Evolutionary conservation across 108 stramenopile genomes (phyloP).

Genomic region (Fistulifera pelliculosa): DNA sequence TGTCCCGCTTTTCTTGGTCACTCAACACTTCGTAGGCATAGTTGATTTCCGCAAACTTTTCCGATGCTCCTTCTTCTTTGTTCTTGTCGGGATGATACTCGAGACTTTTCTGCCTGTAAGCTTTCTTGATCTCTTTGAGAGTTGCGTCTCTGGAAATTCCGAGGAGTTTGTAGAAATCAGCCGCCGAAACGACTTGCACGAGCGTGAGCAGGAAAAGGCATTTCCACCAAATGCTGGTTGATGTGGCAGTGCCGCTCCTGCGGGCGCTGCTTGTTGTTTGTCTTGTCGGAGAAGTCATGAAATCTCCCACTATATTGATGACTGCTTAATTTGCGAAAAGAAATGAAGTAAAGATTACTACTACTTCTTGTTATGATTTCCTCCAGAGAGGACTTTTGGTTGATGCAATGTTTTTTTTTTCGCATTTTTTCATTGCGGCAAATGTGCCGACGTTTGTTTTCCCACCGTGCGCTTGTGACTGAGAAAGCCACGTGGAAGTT

Average conservation of each 20-base stretch:
- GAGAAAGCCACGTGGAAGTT: no score
- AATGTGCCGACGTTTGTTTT: no score
- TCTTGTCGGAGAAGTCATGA: background rate
- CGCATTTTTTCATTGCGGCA: background rate
- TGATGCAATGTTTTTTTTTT: background rate
- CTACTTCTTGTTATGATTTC: no score
- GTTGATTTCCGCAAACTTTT: slow-evolving; percentile 91
- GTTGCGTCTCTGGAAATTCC: slow-evolving; percentile 59
- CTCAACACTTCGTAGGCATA: slow-evolving; percentile 94
- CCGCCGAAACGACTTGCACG: slow-evolving; percentile 13
- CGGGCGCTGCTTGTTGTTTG: no score
- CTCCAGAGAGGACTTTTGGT: background rate
- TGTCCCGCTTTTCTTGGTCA: slow-evolving; percentile 88
- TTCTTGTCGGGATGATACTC: slow-evolving; percentile 97
- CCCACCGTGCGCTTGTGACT: no score
- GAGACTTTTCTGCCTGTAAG: slow-evolving; percentile 88
- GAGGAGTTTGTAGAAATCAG: slow-evolving; percentile 74
- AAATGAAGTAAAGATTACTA: no score
- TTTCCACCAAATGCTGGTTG: slow-evolving; percentile 1
- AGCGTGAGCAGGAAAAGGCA: slow-evolving; percentile 9
- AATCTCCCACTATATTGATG: background rate
- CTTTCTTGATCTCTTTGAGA: slow-evolving; percentile 88
- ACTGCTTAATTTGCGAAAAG: no score
- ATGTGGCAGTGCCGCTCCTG: background rate
- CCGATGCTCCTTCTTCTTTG: slow-evolving; percentile 79